These are phyloP conservation scores for Pichia sp. DNA, from an alignment of 1,139 yeast genomes.

Conservation along the genomic window DNA sequence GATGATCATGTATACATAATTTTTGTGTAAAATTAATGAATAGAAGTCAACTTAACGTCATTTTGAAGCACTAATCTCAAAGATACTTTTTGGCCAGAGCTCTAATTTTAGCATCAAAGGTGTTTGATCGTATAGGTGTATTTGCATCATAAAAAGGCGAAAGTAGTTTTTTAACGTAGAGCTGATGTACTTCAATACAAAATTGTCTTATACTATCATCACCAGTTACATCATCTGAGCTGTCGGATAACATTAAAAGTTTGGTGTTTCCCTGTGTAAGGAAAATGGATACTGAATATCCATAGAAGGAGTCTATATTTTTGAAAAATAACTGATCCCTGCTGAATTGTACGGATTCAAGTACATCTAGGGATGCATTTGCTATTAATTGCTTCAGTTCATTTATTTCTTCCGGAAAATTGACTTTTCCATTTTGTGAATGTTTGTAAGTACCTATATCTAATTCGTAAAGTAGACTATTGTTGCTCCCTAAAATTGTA, in stretches of 20 bases:
- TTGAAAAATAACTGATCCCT: constrained; percentile 60
- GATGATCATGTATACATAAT: not conserved
- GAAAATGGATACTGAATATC: constrained; percentile 70
- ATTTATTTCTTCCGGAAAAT: constrained; percentile 61
- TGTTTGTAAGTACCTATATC: constrained; percentile 74
- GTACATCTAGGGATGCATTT: constrained; percentile 80
- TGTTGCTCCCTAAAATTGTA: constrained; percentile 81
- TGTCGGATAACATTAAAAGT: constrained; percentile 45
- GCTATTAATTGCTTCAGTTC: constrained; percentile 84
- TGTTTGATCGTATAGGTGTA: constrained; percentile 65
- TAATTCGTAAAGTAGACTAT: constrained; percentile 79
- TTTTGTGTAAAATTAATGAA: too few species aligned
- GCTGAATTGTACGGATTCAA: constrained; percentile 86
- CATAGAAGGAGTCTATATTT: constrained; percentile 79
- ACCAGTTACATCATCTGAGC: constrained; percentile 28
- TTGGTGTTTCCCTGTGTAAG: constrained; percentile 85
- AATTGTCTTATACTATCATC: constrained; percentile 70
- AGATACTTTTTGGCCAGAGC: constrained; percentile 64
- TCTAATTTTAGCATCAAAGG: constrained; percentile 71
- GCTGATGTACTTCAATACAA: constrained; percentile 76
- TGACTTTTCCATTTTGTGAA: constrained; percentile 54
- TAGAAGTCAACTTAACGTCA: too few species aligned
- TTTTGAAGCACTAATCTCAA: not conserved
- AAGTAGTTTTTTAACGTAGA: constrained; percentile 76
- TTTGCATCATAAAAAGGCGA: constrained; percentile 82